These are phyloP conservation scores for Ascochyta fabae DNA, from an alignment of 2,329 filamentous ascomycete genomes.

Conservation along the genomic window DNA sequence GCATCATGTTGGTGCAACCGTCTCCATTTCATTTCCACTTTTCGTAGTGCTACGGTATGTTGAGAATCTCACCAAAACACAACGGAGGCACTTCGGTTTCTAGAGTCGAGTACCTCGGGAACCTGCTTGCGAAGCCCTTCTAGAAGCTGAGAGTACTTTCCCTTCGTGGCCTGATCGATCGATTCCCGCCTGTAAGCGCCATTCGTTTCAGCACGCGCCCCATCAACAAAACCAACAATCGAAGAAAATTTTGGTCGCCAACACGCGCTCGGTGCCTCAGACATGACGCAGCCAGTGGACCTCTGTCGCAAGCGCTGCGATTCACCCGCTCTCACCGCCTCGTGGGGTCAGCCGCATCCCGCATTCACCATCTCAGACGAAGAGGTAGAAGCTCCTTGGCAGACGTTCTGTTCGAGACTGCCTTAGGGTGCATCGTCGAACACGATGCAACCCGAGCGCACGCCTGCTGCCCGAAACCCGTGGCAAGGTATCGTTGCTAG, in stretches of 20 bases:
- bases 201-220: conserved; percentile 30
- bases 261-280: conserved; percentile 27
- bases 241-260: conserved; percentile 28
- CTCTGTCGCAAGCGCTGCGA: conserved; percentile 15
- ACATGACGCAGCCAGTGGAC: conserved; percentile 36
- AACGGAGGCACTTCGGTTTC: conserved; percentile 10
- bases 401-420: neutral
- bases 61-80: conserved; percentile 20
- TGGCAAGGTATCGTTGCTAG: neutral
- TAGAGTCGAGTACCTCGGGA: conserved; percentile 17
- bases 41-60: conserved; percentile 20
- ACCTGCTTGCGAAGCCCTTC: conserved; percentile 27
- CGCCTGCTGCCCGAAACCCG: neutral
- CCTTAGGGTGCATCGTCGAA: neutral
- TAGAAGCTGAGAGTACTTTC: conserved; percentile 20
- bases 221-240: conserved; percentile 21
- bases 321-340: conserved; percentile 42
- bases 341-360: conserved; percentile 39
- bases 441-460: neutral
- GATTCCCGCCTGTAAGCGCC: conserved; percentile 32
- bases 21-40: conserved; percentile 21
- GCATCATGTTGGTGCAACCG: conserved; percentile 29
- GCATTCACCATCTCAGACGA: conserved; percentile 17
- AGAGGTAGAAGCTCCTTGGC: conserved; percentile 6
- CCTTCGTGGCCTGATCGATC: conserved; percentile 12